Evolutionary conservation across 208 protist species (phyloP).

Genomic region (Leishmania tarentolae): DNA sequence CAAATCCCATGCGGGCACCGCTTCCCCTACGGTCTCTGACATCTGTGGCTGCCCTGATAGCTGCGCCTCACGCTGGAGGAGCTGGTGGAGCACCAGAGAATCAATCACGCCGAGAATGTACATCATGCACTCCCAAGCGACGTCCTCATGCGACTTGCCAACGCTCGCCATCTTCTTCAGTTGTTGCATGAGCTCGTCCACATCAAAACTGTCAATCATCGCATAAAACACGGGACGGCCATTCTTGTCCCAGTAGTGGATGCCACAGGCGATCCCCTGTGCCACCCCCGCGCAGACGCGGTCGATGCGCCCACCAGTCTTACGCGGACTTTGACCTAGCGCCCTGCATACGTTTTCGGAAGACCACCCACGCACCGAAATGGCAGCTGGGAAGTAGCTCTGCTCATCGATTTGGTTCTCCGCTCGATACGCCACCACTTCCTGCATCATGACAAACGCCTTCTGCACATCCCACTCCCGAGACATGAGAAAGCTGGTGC

Average conservation of each 20-base stretch:
- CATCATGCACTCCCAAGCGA: slow-evolving; percentile 40
- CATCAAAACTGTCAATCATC: slow-evolving; percentile 32
- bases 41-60: neutral
- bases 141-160: slow-evolving; percentile 34
- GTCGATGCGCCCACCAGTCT: slow-evolving; percentile 11
- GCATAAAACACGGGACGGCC: slow-evolving; percentile 64
- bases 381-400: slow-evolving; percentile 38
- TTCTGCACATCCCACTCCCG: slow-evolving; percentile 60
- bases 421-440: slow-evolving; percentile 36
- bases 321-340: slow-evolving; percentile 4
- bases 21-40: neutral
- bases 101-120: slow-evolving; percentile 46
- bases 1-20: neutral
- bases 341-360: slow-evolving; percentile 15
- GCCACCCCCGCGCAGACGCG: slow-evolving; percentile 39
- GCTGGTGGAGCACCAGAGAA: slow-evolving; percentile 44
- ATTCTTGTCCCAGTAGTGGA: slow-evolving; percentile 75
- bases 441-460: slow-evolving; percentile 55
- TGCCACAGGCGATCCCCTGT: slow-evolving; percentile 26
- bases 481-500: slow-evolving; percentile 46
- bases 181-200: slow-evolving; percentile 25
- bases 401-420: slow-evolving; percentile 40
- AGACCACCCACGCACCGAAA: slow-evolving; percentile 51
- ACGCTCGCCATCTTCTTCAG: slow-evolving; percentile 40
- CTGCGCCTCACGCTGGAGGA: slow-evolving; percentile 23